A percentile compares a stretch with the other conserved stretches of the same genome.
phyloP scores from a whole-genome alignment of 1,284 basidiomycete genomes.

The Trichosporon asahii region DNA sequence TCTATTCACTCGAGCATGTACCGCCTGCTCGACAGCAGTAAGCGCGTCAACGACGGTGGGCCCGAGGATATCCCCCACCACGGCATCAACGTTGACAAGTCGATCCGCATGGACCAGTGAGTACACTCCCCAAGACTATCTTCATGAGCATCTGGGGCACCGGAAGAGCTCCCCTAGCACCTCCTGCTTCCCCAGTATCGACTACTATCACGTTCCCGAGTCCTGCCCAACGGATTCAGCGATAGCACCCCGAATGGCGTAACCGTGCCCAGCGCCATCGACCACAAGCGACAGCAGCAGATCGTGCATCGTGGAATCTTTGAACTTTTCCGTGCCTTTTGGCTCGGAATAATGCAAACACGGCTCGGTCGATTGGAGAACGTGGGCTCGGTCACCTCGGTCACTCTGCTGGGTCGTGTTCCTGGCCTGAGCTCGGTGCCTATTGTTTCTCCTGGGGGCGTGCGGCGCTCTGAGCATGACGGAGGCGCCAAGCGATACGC shows the following conservation, averaged over 20 bases:
- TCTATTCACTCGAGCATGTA: neutral
- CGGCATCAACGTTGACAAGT: constrained; percentile 47
- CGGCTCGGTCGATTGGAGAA: neutral
- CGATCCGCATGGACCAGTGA: constrained; percentile 46
- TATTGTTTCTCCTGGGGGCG: neutral
- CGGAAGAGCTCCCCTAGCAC: neutral
- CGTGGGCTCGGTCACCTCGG: neutral
- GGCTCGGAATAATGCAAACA: neutral
- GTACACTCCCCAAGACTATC: constrained; percentile 16
- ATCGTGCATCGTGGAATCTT: neutral
- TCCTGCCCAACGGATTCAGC: neutral
- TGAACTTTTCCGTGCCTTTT: neutral
- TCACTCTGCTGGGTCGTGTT: neutral
- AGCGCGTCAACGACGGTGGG: constrained; percentile 37
- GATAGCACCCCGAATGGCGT: too few relatives aligned
- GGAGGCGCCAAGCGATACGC: neutral
- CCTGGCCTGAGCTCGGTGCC: neutral
- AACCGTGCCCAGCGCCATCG: too few relatives aligned
- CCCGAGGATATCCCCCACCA: constrained; percentile 38
- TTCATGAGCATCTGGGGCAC: neutral
- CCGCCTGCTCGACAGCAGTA: constrained; percentile 23
- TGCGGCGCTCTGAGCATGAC: neutral
- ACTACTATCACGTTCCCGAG: neutral
- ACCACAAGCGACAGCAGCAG: neutral
- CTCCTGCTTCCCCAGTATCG: too few relatives aligned